A percentile compares a stretch with the other conserved stretches of the same genome.
phyloP scores from a whole-genome alignment of 2,329 filamentous ascomycete genomes.

The Juglanconis oblonga region DNA sequence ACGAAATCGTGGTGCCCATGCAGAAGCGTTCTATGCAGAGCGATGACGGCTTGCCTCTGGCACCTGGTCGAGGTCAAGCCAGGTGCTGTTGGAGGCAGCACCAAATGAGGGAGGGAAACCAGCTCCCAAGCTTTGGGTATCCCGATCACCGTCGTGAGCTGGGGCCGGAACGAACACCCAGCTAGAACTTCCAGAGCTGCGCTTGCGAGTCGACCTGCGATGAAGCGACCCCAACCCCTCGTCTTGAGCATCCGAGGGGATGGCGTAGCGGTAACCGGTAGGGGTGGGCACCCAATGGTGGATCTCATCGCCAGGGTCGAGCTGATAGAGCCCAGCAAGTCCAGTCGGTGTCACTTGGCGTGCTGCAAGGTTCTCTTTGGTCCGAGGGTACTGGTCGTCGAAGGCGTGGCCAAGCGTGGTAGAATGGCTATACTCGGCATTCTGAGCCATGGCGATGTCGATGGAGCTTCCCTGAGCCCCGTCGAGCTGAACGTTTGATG shows the following conservation, averaged over 20 bases:
- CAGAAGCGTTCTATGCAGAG: neutral
- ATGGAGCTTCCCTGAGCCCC: neutral
- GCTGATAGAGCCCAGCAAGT: neutral
- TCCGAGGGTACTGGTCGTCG: neutral
- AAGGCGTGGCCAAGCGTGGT: neutral
- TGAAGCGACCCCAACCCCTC: neutral
- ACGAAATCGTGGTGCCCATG: neutral
- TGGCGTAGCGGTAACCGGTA: neutral
- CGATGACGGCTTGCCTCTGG: neutral
- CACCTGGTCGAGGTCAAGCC: neutral
- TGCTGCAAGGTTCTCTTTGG: neutral
- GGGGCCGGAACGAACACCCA: neutral
- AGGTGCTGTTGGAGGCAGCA: neutral
- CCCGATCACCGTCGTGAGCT: neutral
- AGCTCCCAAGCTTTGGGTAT: neutral
- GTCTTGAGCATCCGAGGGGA: neutral
- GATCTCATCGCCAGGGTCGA: neutral
- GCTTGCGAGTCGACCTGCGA: neutral
- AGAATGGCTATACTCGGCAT: neutral
- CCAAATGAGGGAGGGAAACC: neutral
- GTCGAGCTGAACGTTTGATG: neutral
- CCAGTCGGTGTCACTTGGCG: neutral
- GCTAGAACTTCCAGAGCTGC: neutral
- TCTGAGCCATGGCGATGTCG: neutral
- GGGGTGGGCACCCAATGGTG: neutral